phyloP scores from a whole-genome alignment of 139 green algal species.

The Penium margaritaceum region DNA sequence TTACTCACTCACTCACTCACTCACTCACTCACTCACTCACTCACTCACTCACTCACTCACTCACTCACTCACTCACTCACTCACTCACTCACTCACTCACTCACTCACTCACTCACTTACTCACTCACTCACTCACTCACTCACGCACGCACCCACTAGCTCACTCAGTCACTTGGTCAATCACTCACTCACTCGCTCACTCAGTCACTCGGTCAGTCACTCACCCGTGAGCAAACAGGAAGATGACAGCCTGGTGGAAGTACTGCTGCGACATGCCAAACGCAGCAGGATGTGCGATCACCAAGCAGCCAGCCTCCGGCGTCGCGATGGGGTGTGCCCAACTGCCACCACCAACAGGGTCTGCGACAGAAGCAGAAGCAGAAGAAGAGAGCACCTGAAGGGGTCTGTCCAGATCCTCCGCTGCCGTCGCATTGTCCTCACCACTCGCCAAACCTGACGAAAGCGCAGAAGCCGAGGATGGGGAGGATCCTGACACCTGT shows the following conservation, averaged over 20 bases:
- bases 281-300: constrained; percentile 67
- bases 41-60: neutral
- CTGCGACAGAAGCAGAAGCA: too few relatives aligned
- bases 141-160: too few relatives aligned
- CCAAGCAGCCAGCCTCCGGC: constrained; percentile 70
- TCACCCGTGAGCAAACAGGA: constrained; percentile 62
- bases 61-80: neutral
- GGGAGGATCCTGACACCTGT: too few relatives aligned
- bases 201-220: neutral
- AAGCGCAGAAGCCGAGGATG: too few relatives aligned
- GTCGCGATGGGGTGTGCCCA: constrained; percentile 70
- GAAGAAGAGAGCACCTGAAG: too few relatives aligned
- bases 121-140: too few relatives aligned
- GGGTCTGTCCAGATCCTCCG: too few relatives aligned
- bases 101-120: too few relatives aligned
- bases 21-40: neutral
- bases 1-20: neutral
- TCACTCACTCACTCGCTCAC: neutral
- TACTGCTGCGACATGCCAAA: constrained; percentile 66
- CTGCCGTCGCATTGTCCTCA: too few relatives aligned
- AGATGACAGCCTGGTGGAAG: constrained; percentile 70
- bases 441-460: too few relatives aligned
- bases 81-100: neutral
- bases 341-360: too few relatives aligned
- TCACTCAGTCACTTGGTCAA: neutral